Evolutionary conservation across 2,329 filamentous ascomycete species (phyloP).

Genomic region (Stemphylium beticola): DNA sequence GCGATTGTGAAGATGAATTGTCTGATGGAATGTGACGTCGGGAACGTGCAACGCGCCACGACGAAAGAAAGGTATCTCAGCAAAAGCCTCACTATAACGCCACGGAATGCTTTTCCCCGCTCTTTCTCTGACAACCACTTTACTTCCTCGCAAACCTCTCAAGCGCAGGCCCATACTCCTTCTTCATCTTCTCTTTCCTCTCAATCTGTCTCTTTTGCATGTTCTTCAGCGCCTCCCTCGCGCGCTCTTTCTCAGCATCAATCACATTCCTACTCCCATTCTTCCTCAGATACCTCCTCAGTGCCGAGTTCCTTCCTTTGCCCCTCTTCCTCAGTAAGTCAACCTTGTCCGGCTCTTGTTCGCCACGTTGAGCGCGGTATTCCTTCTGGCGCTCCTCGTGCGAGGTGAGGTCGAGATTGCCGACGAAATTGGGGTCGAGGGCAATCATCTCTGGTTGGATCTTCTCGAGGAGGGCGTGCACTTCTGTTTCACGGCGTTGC

Average conservation of each 20-base stretch:
- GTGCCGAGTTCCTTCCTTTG: conserved; percentile 84
- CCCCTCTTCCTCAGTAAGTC: conserved; percentile 74
- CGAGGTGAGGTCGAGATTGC: conserved; percentile 81
- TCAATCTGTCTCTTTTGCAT: conserved; percentile 47
- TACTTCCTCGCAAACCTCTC: conserved; percentile 79
- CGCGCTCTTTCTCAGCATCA: conserved; percentile 88
- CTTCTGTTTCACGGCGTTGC: conserved; percentile 90
- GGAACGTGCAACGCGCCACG: no score
- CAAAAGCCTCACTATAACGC: not conserved
- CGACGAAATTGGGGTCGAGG: conserved; percentile 89
- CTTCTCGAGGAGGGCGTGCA: conserved; percentile 90
- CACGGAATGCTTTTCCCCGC: not conserved
- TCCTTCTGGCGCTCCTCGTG: conserved; percentile 79
- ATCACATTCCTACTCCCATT: conserved; percentile 92
- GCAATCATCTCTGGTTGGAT: conserved; percentile 97
- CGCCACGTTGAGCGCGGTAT: conserved; percentile 71
- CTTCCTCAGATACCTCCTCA: conserved; percentile 90
- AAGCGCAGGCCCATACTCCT: conserved; percentile 83
- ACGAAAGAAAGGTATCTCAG: no score
- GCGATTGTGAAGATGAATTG: no score
- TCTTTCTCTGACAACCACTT: conserved; percentile 28
- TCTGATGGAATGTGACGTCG: no score
- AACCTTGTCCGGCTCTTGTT: conserved; percentile 65
- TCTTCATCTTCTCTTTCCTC: conserved; percentile 59
- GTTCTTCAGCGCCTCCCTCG: conserved; percentile 75